phyloP scores from a whole-genome alignment of 208 protist genomes.

The Wallacemonas collosoma region DNA sequence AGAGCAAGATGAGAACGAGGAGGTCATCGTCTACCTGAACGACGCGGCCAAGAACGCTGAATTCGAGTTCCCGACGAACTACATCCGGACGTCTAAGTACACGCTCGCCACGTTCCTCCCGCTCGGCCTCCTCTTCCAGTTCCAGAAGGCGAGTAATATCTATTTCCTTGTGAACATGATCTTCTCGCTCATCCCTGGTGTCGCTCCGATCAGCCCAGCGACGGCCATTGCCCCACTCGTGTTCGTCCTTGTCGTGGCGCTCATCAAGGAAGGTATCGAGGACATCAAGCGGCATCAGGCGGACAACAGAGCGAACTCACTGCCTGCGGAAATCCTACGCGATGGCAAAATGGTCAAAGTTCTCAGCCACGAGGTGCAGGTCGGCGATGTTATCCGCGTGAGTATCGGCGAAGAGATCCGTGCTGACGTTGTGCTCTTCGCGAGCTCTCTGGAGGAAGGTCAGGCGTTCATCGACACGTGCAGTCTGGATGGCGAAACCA shows the following conservation, averaged over 20 bases:
- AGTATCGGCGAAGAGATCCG: constrained; percentile 81
- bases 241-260: constrained; percentile 88
- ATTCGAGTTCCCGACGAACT: constrained; percentile 86
- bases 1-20: constrained; percentile 46
- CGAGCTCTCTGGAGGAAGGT: constrained; percentile 68
- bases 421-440: constrained; percentile 88
- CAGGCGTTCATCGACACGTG: constrained; percentile 93
- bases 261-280: constrained; percentile 92
- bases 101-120: constrained; percentile 92
- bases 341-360: constrained; percentile 51
- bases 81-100: constrained; percentile 95
- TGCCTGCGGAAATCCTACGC: constrained; percentile 56
- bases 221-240: constrained; percentile 90
- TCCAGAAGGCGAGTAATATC: constrained; percentile 91
- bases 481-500: constrained; percentile 92
- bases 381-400: constrained; percentile 82
- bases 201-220: constrained; percentile 89
- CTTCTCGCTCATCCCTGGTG: constrained; percentile 89
- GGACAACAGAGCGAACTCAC: constrained; percentile 81
- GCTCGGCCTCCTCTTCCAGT: constrained; percentile 93
- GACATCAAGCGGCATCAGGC: constrained; percentile 81
- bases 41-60: constrained; percentile 53
- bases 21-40: constrained; percentile 88
- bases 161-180: constrained; percentile 96
- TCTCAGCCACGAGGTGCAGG: constrained; percentile 61